Conservation (phyloP, 345 rosid species). For the Erucastrum elatum region DNA sequence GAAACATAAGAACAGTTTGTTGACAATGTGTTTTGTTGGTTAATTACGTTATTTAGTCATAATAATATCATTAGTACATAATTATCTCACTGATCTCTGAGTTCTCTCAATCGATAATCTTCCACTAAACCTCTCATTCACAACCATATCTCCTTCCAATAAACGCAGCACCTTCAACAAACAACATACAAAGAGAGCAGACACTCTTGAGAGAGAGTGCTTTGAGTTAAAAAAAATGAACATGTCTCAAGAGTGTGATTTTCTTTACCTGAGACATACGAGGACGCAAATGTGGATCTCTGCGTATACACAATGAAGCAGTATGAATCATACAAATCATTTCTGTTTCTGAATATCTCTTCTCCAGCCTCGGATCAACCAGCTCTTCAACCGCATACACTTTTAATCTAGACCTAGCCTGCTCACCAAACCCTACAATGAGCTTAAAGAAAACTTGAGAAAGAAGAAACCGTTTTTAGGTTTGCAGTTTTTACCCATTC, state of each 20-base stretch:
- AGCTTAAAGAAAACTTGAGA: background rate
- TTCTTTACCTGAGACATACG: constrained; percentile 91
- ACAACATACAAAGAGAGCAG: background rate
- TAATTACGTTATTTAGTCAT: background rate
- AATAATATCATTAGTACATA: background rate
- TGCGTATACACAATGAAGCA: constrained; percentile 80
- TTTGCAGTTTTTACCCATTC: constrained; percentile 71
- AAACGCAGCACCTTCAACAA: constrained; percentile 74
- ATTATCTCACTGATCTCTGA: background rate
- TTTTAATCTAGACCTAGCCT: constrained; percentile 92
- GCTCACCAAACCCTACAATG: constrained; percentile 5
- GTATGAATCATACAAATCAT: constrained; percentile 89
- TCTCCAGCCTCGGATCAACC: constrained; percentile 67
- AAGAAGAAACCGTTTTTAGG: background rate
- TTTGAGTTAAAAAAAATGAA: background rate
- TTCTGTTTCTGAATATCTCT: constrained; percentile 61
- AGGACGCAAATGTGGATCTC: constrained; percentile 86
- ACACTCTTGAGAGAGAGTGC: background rate
- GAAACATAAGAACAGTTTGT: background rate
- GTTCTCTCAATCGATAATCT: background rate
- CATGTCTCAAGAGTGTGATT: constrained; percentile 9
- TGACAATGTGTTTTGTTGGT: background rate
- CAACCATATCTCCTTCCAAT: constrained; percentile 78
- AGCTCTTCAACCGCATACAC: constrained; percentile 70
- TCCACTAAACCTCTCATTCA: constrained; percentile 38